Evolutionary conservation across 345 rosid species (phyloP).

Genomic region (Mangifera indica): DNA sequence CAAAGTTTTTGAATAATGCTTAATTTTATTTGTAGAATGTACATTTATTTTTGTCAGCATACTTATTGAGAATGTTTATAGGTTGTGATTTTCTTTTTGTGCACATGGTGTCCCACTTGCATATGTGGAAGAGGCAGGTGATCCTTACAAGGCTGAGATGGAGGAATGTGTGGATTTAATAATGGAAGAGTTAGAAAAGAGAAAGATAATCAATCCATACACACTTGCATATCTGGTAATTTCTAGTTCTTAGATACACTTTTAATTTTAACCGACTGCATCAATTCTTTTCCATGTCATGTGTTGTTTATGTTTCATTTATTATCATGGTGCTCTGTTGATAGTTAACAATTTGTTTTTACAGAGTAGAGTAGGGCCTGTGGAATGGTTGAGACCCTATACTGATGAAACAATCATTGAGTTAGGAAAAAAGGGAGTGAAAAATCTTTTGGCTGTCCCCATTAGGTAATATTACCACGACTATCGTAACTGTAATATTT

Average conservation of each 20-base stretch:
- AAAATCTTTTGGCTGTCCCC: constrained; percentile 85
- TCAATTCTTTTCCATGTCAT: neutral
- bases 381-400: constrained; percentile 99
- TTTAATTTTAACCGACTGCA: neutral
- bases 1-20: neutral
- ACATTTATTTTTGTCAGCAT: neutral
- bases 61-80: constrained; percentile 35
- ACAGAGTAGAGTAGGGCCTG: constrained; percentile 99
- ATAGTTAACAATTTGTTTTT: constrained; percentile 28
- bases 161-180: constrained; percentile 96
- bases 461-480: constrained; percentile 54
- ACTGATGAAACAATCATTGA: constrained; percentile 93
- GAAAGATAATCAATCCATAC: constrained; percentile 64
- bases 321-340: constrained; percentile 16
- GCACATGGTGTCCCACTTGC: constrained; percentile 99
- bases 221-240: constrained; percentile 96
- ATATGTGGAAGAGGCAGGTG: constrained; percentile 98
- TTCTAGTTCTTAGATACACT: constrained; percentile 3
- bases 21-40: neutral
- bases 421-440: constrained; percentile 85
- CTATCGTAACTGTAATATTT: neutral
- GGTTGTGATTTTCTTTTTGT: constrained; percentile 96
- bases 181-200: constrained; percentile 90
- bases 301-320: neutral
- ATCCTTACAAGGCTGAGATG: constrained; percentile 99